phyloP scores from a whole-genome alignment of 495 filamentous ascomycete species.

The Penicillium macrosclerotiorum region DNA sequence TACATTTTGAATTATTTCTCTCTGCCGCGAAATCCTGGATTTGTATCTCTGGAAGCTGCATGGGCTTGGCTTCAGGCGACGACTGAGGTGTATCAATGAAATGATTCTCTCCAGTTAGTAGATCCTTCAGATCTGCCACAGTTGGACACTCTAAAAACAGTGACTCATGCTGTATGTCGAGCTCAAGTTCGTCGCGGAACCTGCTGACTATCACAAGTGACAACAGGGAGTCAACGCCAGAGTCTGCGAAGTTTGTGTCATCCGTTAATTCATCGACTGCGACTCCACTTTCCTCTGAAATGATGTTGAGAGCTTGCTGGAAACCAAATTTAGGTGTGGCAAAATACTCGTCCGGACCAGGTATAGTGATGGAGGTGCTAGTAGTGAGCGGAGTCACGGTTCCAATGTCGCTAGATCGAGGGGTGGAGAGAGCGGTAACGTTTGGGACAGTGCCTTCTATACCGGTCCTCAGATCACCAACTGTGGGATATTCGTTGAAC shows the following conservation, averaged over 20 bases:
- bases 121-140: constrained; percentile 25
- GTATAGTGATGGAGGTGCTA: not conserved
- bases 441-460: not conserved
- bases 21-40: no score
- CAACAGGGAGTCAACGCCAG: constrained; percentile 52
- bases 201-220: constrained; percentile 38
- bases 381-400: not conserved
- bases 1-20: no score
- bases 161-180: constrained; percentile 36
- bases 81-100: not conserved
- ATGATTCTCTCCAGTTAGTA: not conserved
- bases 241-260: constrained; percentile 35
- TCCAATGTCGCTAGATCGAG: not conserved
- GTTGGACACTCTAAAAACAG: constrained; percentile 52
- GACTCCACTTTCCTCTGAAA: constrained; percentile 46
- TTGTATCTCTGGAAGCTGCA: no score
- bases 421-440: not conserved
- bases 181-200: constrained; percentile 35
- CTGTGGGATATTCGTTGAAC: constrained; percentile 4
- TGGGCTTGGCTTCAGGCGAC: not conserved
- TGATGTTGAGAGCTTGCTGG: constrained; percentile 22
- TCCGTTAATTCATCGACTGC: constrained; percentile 35
- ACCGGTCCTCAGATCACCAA: not conserved
- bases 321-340: not conserved
- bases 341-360: no score